phyloP scores from a whole-genome alignment of 306 rosid species.

The Corylus americana region DNA sequence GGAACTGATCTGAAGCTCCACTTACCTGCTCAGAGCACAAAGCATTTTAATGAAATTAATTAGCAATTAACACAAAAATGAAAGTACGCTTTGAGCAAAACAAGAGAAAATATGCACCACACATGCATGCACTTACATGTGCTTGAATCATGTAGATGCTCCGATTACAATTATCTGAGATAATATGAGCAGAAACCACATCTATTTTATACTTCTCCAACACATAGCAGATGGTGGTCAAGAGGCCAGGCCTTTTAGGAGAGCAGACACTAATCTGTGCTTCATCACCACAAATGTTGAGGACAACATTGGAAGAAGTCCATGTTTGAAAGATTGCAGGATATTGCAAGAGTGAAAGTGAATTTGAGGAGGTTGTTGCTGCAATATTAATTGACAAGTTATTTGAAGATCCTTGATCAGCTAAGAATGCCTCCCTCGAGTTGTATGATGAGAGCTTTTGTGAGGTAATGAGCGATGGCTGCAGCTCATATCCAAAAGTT shows the following conservation, averaged over 20 bases:
- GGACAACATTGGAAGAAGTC: conserved; percentile 49
- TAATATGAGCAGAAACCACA: conserved; percentile 49
- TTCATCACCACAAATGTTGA: conserved; percentile 52
- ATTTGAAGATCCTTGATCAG: conserved; percentile 36
- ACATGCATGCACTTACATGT: conserved; percentile 47
- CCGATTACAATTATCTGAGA: conserved; percentile 26
- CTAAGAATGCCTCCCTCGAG: conserved; percentile 41
- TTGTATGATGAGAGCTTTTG: conserved; percentile 24
- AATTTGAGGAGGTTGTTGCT: conserved; percentile 22
- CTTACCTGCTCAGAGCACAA: background rate
- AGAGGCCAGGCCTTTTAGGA: conserved; percentile 41
- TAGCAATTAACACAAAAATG: background rate
- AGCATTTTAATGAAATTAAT: background rate
- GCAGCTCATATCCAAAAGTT: conserved; percentile 3
- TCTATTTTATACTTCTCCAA: conserved; percentile 54
- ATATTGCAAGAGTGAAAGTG: background rate
- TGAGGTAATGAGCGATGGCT: conserved; percentile 1
- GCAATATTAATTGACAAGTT: background rate
- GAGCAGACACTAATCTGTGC: conserved; percentile 67
- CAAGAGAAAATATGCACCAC: background rate
- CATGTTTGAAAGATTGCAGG: conserved; percentile 48
- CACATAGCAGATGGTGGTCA: conserved; percentile 49
- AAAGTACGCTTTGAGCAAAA: background rate
- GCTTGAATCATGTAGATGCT: conserved; percentile 51
- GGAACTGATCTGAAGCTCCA: conserved; percentile 10